Evolutionary conservation across 305 asterid species (phyloP).

Genomic region (Solanum hybrid): DNA sequence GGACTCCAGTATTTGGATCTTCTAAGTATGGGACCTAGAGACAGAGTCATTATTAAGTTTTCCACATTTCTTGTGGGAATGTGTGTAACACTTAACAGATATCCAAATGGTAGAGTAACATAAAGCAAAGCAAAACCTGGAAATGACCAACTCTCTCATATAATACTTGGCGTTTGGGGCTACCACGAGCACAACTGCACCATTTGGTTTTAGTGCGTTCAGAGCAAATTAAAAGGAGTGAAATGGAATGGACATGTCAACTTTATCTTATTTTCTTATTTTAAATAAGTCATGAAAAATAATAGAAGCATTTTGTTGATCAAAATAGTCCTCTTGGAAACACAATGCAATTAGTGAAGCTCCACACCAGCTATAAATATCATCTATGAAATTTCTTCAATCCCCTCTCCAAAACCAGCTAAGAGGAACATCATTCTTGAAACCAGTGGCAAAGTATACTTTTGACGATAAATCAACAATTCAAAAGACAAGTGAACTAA

Average conservation of each 20-base stretch:
- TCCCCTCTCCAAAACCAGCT: not conserved
- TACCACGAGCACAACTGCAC: slow-evolving; percentile 91
- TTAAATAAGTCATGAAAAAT: not conserved
- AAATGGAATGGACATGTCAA: not conserved
- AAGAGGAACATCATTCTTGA: not conserved
- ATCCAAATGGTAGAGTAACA: slow-evolving; percentile 1
- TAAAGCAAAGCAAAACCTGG: slow-evolving; percentile 38
- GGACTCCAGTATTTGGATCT: slow-evolving; percentile 89
- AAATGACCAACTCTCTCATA: slow-evolving; percentile 71
- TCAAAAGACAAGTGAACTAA: not conserved
- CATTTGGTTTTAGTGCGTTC: not conserved
- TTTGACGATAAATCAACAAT: not conserved
- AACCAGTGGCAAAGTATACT: not conserved
- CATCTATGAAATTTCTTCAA: not conserved
- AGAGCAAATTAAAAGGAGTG: not conserved
- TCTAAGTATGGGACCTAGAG: slow-evolving; percentile 82
- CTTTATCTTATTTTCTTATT: not conserved
- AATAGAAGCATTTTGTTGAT: not conserved
- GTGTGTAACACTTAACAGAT: not conserved
- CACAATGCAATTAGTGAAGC: not conserved
- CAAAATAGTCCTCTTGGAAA: not conserved
- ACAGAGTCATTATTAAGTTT: not conserved
- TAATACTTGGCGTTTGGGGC: slow-evolving; percentile 63
- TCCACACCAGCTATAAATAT: not conserved
- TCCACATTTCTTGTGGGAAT: not conserved